Evolutionary conservation across 2,329 filamentous ascomycete species (phyloP), one percentile per base, ranked within the genome.

Genomic region (Verticillium tricorpus): DNA sequence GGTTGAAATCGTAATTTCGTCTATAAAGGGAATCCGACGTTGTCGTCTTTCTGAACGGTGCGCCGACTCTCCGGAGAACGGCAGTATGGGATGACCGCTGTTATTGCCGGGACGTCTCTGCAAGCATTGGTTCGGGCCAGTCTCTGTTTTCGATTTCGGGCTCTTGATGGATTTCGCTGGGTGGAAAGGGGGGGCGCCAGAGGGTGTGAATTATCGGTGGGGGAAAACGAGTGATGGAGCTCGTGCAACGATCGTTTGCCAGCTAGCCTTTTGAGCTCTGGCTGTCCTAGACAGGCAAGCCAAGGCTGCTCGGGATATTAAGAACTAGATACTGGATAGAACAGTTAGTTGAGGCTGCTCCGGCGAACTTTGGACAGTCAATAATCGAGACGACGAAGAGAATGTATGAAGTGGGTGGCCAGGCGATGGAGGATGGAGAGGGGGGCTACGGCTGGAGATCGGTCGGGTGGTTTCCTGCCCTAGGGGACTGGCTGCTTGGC

Each of bases 281-380:
- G 55, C 55, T 3, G 31, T 35, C 17, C n/a, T 35, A 11, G 45
- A n/a, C 8, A 12, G n/a, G 17, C 9, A 19, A 8, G 9, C 45
- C 19, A 25, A 52, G 45, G 19, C 19, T 39, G 45, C 3, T 52
- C 19, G 25, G 28, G 35, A 50, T 58, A 58, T 58, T 58, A 58
- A 17, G 22, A 58, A 58, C 57, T 50, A 58, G 57, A 58, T 58
- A 45, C 57, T 52, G 57, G 9, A 58, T n/a, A 28, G 39, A 50
- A 32, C 57, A 58, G 57, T 50, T 50, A 52, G 45, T 52, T 22
- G 45, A 22, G 45, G 45, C 45, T 52, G 45, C 19, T 22, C 45
- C 12, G 45, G n/a, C 19, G 45, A 52, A 52, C 17, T 22, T 3
- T 52, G 45, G 9, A 52, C 45, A 52, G 19, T 52, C 45, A 52